A percentile compares a stretch with the other conserved stretches of the same genome.
Evolutionary conservation across 495 filamentous ascomycete genomes (phyloP).

Genomic region (Podospora didyma): DNA sequence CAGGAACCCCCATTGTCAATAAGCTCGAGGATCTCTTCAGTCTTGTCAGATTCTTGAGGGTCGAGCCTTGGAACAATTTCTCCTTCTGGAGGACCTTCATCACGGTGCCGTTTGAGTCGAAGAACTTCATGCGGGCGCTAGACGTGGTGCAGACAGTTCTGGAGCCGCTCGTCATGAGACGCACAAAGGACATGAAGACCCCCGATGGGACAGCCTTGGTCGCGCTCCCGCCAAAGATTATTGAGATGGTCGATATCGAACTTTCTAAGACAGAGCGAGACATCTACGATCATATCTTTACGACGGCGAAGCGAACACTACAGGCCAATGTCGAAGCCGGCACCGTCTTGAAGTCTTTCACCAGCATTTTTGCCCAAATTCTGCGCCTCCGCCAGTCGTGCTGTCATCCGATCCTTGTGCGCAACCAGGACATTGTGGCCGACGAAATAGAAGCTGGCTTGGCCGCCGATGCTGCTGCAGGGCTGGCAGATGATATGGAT

Average conservation of each 20-base stretch:
- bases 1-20: constrained; percentile 96
- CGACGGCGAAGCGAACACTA: constrained; percentile 76
- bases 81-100: constrained; percentile 99
- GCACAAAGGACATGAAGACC: constrained; percentile 98
- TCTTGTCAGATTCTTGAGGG: constrained; percentile 82
- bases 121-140: constrained; percentile 85
- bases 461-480: constrained; percentile 72
- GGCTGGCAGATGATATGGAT: constrained; percentile 94
- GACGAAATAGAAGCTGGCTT: constrained; percentile 85
- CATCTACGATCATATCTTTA: constrained; percentile 87
- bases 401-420: constrained; percentile 85
- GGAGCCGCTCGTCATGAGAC: constrained; percentile 88
- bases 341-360: constrained; percentile 89
- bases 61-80: constrained; percentile 97
- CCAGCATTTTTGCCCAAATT: constrained; percentile 95
- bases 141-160: constrained; percentile 97
- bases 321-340: constrained; percentile 83
- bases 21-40: constrained; percentile 96
- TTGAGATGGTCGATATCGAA: constrained; percentile 81
- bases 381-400: constrained; percentile 90
- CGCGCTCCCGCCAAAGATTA: constrained; percentile 71
- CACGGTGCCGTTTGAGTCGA: constrained; percentile 91
- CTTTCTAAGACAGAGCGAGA: constrained; percentile 79
- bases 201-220: constrained; percentile 85
- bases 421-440: constrained; percentile 76